Conservation (phyloP, 306 rosid genomes). For the Glycine latifolia region DNA sequence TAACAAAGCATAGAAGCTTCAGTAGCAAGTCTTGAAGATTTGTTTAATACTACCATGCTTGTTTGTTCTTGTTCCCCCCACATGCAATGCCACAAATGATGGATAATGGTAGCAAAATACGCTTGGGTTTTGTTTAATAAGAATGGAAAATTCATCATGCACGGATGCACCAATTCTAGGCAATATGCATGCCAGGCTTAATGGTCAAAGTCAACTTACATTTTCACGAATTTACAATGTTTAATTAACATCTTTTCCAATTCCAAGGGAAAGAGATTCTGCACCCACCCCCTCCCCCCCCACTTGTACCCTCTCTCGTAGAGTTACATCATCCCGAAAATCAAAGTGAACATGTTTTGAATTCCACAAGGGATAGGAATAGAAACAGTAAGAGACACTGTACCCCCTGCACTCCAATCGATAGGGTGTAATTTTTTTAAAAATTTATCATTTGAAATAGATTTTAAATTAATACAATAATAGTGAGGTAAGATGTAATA, state of each 20-base stretch:
- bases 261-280: background rate
- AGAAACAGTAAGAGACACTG: too few relatives aligned
- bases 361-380: too few relatives aligned
- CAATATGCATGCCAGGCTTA: background rate
- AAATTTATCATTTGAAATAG: too few relatives aligned
- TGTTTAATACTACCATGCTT: background rate
- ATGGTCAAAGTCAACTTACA: constrained; percentile 35
- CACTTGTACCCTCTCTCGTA: background rate
- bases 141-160: constrained; percentile 28
- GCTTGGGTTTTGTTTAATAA: constrained; percentile 19
- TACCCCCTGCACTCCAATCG: too few relatives aligned
- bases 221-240: background rate
- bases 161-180: background rate
- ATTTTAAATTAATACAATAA: too few relatives aligned
- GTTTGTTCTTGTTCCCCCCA: too few relatives aligned
- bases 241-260: background rate
- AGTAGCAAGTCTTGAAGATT: constrained; percentile 21
- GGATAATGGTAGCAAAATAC: background rate
- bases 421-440: too few relatives aligned
- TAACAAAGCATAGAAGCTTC: constrained; percentile 39
- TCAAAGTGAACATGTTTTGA: too few relatives aligned
- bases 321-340: background rate
- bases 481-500: too few relatives aligned
- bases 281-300: too few relatives aligned
- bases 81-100: constrained; percentile 30